Conservation (phyloP, 495 filamentous ascomycete species). For the Cudoniella acicularis region DNA sequence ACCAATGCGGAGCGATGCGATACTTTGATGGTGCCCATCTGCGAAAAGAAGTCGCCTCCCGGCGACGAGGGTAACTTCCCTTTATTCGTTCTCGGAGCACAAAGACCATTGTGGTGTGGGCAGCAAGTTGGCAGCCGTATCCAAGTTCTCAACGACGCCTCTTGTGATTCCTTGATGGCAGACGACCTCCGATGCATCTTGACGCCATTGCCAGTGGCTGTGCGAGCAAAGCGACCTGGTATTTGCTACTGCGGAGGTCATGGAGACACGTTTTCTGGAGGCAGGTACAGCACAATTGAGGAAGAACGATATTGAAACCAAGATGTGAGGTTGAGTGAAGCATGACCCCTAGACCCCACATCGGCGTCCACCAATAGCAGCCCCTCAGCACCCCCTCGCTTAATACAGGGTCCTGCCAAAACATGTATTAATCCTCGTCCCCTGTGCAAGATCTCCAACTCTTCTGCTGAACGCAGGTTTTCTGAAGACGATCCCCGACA, state of each 20-base stretch:
- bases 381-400: background rate
- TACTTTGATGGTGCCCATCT: conserved; percentile 29
- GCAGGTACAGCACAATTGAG: background rate
- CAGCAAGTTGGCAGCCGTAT: background rate
- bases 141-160: background rate
- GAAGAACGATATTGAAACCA: background rate
- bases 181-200: conserved; percentile 8
- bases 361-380: background rate
- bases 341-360: background rate
- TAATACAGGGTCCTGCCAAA: background rate
- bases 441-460: background rate
- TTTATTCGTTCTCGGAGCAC: conserved; percentile 25
- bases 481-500: background rate
- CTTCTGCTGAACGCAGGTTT: background rate
- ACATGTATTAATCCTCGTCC: background rate
- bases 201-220: conserved; percentile 12
- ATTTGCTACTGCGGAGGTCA: background rate
- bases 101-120: background rate
- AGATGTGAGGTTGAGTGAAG: background rate
- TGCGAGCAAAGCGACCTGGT: background rate
- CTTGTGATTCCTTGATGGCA: background rate
- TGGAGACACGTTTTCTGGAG: background rate
- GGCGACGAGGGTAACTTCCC: conserved; percentile 9
- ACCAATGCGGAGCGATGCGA: conserved; percentile 15
- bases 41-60: conserved; percentile 25